These are phyloP conservation scores for Phialemoniopsis sp. DNA, from an alignment of 2,329 filamentous ascomycete genomes.

Conservation along the genomic window DNA sequence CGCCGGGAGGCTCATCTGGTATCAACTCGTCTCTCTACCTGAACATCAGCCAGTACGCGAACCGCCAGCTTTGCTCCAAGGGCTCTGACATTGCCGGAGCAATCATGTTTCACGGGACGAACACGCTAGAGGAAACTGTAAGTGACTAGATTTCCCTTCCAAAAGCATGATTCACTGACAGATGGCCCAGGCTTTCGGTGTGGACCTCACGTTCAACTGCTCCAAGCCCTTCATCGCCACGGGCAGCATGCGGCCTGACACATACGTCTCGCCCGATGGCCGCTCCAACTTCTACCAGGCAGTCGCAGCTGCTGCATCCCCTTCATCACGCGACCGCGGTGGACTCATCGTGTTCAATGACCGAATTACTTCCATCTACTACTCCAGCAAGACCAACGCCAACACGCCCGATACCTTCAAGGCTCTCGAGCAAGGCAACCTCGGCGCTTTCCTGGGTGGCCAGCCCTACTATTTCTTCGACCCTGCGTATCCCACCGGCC, in stretches of 20 bases:
- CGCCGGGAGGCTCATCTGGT: slow-evolving; percentile 19
- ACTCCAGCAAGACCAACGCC: slow-evolving; percentile 48
- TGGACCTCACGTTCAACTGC: slow-evolving; percentile 46
- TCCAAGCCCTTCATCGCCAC: slow-evolving; percentile 48
- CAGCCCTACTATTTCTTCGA: slow-evolving; percentile 50
- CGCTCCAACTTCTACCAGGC: slow-evolving; percentile 49
- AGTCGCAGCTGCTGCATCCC: slow-evolving; percentile 40
- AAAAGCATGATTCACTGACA: background rate
- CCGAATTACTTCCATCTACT: slow-evolving; percentile 46
- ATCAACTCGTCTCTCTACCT: slow-evolving; percentile 25
- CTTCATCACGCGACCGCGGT: slow-evolving; percentile 35
- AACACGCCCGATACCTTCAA: slow-evolving; percentile 52
- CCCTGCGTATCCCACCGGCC: slow-evolving; percentile 34
- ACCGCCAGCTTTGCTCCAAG: slow-evolving; percentile 20
- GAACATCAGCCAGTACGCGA: slow-evolving; percentile 24
- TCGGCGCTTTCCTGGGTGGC: slow-evolving; percentile 47
- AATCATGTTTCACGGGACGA: slow-evolving; percentile 41
- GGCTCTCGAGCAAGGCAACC: slow-evolving; percentile 40
- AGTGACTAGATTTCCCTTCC: slow-evolving; percentile 5
- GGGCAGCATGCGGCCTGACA: slow-evolving; percentile 50
- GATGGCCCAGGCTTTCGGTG: slow-evolving; percentile 36
- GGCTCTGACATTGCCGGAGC: slow-evolving; percentile 22
- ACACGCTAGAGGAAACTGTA: slow-evolving; percentile 49
- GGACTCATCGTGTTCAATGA: slow-evolving; percentile 49
- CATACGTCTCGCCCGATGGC: slow-evolving; percentile 48